These are phyloP conservation scores for Fraxinus floribunda DNA, from an alignment of 305 asterid species.

Conservation along the genomic window DNA sequence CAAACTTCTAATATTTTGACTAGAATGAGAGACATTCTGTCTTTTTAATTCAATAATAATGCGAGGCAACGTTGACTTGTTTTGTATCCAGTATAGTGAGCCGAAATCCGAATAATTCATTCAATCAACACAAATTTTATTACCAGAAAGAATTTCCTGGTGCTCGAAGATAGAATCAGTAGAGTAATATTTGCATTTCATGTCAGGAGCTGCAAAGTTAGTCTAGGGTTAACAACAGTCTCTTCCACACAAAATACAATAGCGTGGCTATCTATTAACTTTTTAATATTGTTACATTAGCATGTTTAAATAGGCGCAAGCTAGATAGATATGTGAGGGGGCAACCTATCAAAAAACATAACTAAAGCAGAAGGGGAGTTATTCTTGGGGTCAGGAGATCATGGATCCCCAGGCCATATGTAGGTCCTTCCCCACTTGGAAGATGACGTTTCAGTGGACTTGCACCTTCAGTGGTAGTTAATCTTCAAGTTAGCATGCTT, in stretches of 20 bases:
- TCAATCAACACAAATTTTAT: neutral
- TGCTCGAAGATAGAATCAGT: neutral
- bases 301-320: neutral
- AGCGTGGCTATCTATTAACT: neutral
- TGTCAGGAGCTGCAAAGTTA: neutral
- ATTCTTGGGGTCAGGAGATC: neutral
- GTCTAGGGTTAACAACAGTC: slow-evolving; percentile 2
- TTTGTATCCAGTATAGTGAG: neutral
- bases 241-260: neutral
- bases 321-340: neutral
- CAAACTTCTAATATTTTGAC: neutral
- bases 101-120: neutral
- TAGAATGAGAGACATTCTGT: neutral
- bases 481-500: neutral
- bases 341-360: neutral
- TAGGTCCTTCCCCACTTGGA: neutral
- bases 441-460: neutral
- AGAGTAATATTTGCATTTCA: neutral
- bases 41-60: neutral
- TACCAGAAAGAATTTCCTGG: neutral
- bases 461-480: neutral
- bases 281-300: neutral
- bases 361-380: neutral
- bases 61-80: neutral
- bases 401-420: neutral